These are phyloP conservation scores for Suillus weaverae DNA, from an alignment of 768 basidiomycete species.

Conservation along the genomic window DNA sequence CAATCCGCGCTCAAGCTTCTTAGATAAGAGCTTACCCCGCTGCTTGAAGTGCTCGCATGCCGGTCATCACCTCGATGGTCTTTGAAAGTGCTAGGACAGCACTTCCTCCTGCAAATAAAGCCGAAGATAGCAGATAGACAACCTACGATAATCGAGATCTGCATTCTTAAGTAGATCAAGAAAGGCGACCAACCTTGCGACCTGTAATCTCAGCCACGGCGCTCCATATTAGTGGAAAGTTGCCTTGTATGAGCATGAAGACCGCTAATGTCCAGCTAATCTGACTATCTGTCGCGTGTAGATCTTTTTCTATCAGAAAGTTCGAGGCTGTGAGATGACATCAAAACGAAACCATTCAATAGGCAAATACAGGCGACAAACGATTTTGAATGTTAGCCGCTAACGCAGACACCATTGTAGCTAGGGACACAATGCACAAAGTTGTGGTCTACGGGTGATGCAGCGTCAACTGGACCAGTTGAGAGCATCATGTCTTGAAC, in stretches of 20 bases:
- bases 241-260: constrained; percentile 75
- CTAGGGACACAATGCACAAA: constrained; percentile 27
- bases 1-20: constrained; percentile 5
- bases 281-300: constrained; percentile 58
- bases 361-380: constrained; percentile 13
- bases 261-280: constrained; percentile 69
- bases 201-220: constrained; percentile 75
- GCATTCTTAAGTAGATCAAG: background rate
- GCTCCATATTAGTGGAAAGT: constrained; percentile 66
- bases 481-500: constrained; percentile 8
- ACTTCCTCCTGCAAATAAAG: constrained; percentile 55
- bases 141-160: constrained; percentile 32
- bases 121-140: constrained; percentile 54
- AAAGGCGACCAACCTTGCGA: constrained; percentile 50
- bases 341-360: background rate
- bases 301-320: constrained; percentile 53
- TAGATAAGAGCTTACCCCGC: constrained; percentile 46
- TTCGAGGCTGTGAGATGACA: constrained; percentile 52
- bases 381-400: constrained; percentile 31
- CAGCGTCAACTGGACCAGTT: background rate
- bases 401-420: constrained; percentile 25
- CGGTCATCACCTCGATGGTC: constrained; percentile 57
- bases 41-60: constrained; percentile 69
- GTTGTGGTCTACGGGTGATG: constrained; percentile 21
- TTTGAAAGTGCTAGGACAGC: constrained; percentile 56